Evolutionary conservation across 2,329 filamentous ascomycete genomes (phyloP).

Genomic region (Penicillium verrucosum): DNA sequence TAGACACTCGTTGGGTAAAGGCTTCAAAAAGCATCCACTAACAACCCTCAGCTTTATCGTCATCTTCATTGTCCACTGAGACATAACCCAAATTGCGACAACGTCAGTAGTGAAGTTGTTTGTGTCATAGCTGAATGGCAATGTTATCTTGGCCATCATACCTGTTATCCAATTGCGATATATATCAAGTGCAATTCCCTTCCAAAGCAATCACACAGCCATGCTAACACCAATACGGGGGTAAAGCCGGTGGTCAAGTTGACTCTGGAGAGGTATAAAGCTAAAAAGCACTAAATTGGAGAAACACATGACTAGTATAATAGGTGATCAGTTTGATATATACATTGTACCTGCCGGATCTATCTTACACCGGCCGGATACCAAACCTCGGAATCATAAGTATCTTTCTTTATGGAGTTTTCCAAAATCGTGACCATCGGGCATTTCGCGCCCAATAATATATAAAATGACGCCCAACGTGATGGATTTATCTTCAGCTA

Average conservation of each 20-base stretch:
- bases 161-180: not conserved
- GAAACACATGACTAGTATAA: not conserved
- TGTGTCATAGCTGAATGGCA: not conserved
- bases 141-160: not conserved
- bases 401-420: not conserved
- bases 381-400: not conserved
- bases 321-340: not conserved
- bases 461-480: not conserved
- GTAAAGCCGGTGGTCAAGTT: not conserved
- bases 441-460: not conserved
- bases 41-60: not conserved
- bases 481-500: not conserved
- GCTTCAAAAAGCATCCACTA: not conserved
- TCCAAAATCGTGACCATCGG: not conserved
- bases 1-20: not conserved
- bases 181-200: not conserved
- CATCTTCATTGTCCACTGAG: not conserved
- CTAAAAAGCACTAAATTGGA: not conserved
- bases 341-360: not conserved
- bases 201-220: not conserved
- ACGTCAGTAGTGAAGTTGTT: not conserved
- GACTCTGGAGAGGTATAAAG: not conserved
- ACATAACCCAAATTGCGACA: not conserved
- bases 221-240: not conserved
- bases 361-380: not conserved